Evolutionary conservation across 169 alveolate species (phyloP).

Genomic region (Cyclospora cayetanensis): DNA sequence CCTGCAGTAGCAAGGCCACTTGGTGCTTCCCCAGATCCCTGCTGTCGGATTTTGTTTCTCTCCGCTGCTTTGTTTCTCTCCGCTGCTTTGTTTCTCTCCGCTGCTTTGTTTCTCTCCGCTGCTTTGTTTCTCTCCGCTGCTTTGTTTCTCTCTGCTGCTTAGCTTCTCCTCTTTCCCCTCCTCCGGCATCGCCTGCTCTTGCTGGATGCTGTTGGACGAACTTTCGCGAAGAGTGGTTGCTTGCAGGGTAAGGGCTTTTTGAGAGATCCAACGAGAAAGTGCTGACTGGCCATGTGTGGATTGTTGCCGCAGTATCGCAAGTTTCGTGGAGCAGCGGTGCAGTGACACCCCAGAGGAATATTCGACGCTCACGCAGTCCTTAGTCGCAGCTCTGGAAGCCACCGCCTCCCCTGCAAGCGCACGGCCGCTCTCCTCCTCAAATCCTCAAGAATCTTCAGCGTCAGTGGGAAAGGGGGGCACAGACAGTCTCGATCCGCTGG

Average conservation of each 20-base stretch:
- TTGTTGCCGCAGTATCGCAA: background rate
- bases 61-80: constrained; percentile 3
- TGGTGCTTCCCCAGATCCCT: too few relatives aligned
- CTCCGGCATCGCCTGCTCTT: background rate
- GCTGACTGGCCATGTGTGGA: background rate
- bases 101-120: background rate
- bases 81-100: background rate
- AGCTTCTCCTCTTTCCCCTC: background rate
- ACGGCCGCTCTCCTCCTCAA: background rate
- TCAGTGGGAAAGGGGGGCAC: too few relatives aligned
- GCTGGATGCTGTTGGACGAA: too few relatives aligned
- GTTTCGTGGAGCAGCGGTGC: background rate
- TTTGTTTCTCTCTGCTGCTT: background rate
- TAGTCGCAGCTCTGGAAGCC: background rate
- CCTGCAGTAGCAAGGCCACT: too few relatives aligned
- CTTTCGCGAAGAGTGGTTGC: too few relatives aligned
- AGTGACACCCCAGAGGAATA: constrained; percentile 19
- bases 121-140: background rate
- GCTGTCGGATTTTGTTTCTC: background rate
- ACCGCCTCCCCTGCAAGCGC: background rate
- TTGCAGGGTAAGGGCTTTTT: too few relatives aligned
- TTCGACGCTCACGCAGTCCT: background rate
- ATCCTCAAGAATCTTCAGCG: too few relatives aligned
- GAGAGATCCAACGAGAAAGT: too few relatives aligned
- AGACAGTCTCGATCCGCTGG: constrained; percentile 37